Evolutionary conservation across 1,139 yeast species (phyloP).

Genomic region (Kurtzmaniella natalensis): DNA sequence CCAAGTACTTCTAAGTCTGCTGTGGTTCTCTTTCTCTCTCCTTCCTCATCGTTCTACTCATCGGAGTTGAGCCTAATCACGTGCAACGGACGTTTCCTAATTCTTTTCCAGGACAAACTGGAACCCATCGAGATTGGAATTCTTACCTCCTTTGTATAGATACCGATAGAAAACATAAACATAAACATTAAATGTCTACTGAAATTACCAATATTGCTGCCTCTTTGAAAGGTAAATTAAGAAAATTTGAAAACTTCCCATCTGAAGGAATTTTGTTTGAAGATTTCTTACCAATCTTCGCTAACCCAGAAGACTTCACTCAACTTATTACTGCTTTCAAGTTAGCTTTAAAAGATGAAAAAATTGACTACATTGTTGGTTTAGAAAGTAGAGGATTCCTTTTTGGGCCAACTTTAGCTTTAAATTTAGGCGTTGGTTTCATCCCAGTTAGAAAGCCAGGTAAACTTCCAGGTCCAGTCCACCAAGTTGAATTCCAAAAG

Average conservation of each 20-base stretch:
- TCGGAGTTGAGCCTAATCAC: no score
- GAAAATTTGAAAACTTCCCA: constrained; percentile 92
- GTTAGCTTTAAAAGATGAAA: constrained; percentile 60
- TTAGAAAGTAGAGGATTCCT: constrained; percentile 95
- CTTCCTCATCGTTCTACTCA: no score
- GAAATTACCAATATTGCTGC: constrained; percentile 44
- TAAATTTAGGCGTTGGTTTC: constrained; percentile 84
- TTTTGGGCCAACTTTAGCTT: constrained; percentile 92
- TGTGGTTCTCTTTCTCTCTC: no score
- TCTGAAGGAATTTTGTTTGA: constrained; percentile 89
- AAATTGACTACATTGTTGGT: constrained; percentile 88
- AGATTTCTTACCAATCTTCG: constrained; percentile 92
- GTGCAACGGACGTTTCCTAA: no score
- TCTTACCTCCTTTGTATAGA: no score
- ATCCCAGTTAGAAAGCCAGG: constrained; percentile 95
- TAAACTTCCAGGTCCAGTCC: constrained; percentile 84
- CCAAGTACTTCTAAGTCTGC: no score
- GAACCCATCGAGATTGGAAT: no score
- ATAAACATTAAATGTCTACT: no score
- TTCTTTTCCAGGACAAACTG: no score
- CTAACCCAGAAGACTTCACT: constrained; percentile 74
- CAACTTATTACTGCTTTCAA: constrained; percentile 79
- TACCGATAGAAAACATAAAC: no score
- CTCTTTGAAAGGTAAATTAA: constrained; percentile 62
- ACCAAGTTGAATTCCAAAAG: constrained; percentile 71